Percentiles rank a stretch among this genome's conserved stretches.
phyloP scores from a whole-genome alignment of 108 stramenopile species.

The Cyclostephanos tholiformis region DNA sequence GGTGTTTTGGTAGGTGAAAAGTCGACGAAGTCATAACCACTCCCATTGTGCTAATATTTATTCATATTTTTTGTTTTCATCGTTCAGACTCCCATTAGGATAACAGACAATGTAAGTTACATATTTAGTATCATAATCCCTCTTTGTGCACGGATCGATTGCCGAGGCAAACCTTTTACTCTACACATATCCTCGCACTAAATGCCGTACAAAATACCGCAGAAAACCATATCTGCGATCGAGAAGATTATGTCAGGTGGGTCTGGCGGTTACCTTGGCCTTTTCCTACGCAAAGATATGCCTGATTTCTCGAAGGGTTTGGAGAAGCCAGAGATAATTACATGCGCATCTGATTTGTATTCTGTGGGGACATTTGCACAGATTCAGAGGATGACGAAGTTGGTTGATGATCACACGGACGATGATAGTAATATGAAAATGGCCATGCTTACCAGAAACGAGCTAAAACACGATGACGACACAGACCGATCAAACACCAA shows the following conservation, averaged over 20 bases:
- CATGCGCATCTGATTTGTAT: conserved; percentile 71
- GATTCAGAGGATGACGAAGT: conserved; percentile 66
- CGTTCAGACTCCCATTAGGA: conserved; percentile 58
- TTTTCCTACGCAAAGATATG: conserved; percentile 76
- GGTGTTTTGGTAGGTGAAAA: conserved; percentile 61
- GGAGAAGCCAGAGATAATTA: conserved; percentile 78
- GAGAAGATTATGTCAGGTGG: conserved; percentile 61
- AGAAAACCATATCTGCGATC: conserved; percentile 73
- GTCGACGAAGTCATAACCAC: too few species aligned
- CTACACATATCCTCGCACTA: neutral
- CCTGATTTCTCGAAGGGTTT: conserved; percentile 74
- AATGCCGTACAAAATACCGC: neutral
- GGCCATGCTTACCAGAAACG: conserved; percentile 11
- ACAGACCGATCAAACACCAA: conserved; percentile 7
- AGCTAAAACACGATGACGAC: conserved; percentile 10
- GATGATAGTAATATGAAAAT: conserved; percentile 11
- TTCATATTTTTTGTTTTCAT: neutral
- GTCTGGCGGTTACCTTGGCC: conserved; percentile 67
- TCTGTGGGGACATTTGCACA: conserved; percentile 87
- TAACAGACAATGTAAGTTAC: conserved; percentile 61
- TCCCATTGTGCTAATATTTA: too few species aligned
- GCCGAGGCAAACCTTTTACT: neutral
- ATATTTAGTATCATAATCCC: neutral
- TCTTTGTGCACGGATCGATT: neutral
- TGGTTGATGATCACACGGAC: conserved; percentile 6